A percentile compares a stretch with the other conserved stretches of the same genome.
These are phyloP conservation scores for Straminergon stramineum DNA, from an alignment of 225 moss, liverwort and hornwort species.

Conservation along the genomic window DNA sequence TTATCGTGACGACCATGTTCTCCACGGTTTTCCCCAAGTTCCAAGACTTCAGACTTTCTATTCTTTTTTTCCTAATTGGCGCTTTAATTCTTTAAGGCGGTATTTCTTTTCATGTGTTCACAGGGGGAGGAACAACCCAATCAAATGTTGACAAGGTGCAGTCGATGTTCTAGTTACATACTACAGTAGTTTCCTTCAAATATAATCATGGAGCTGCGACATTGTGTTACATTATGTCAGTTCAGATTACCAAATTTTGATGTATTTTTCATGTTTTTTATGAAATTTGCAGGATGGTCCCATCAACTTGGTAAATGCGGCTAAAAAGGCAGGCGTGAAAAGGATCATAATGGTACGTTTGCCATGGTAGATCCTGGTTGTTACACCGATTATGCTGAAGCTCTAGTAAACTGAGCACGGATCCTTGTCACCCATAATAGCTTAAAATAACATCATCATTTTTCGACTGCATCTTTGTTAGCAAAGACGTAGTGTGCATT, in stretches of 20 bases:
- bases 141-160: conserved; percentile 80
- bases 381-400: neutral
- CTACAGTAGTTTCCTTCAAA: neutral
- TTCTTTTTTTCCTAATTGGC: neutral
- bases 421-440: neutral
- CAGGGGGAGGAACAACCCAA: conserved; percentile 73
- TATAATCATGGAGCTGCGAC: neutral
- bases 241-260: neutral
- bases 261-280: neutral
- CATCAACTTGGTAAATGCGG: conserved; percentile 84
- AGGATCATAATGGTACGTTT: conserved; percentile 76
- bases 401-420: neutral
- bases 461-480: neutral
- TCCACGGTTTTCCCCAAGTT: neutral
- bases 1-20: neutral
- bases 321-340: conserved; percentile 83
- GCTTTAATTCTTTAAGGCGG: neutral
- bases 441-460: neutral
- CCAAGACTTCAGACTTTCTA: neutral
- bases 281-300: conserved; percentile 62
- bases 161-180: neutral
- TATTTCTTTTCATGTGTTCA: neutral
- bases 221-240: neutral
- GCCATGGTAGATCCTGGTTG: neutral
- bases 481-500: neutral